Conservation (phyloP, 1,284 basidiomycete species). For the Heterobasidion irregulare region DNA sequence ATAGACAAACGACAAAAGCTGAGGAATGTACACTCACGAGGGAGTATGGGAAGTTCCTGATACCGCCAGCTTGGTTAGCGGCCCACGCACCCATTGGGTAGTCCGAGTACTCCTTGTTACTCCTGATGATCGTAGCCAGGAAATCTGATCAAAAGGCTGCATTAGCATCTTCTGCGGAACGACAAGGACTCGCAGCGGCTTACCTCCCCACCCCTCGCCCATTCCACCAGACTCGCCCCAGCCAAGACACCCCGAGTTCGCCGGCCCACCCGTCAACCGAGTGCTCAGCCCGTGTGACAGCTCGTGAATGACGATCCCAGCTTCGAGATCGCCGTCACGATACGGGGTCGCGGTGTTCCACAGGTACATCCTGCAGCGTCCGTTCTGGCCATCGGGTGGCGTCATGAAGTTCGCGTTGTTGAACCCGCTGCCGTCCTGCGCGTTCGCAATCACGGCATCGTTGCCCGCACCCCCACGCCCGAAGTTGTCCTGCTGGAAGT, state of each 20-base stretch:
- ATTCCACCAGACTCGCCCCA: conserved; percentile 96
- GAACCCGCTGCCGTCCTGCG: conserved; percentile 89
- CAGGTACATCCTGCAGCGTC: conserved; percentile 94
- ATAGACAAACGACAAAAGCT: neutral
- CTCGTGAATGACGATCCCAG: conserved; percentile 91
- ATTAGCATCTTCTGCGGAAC: neutral
- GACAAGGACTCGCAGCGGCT: conserved; percentile 14
- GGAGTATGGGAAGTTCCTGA: conserved; percentile 86
- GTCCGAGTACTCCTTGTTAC: conserved; percentile 63
- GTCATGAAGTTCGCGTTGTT: conserved; percentile 88
- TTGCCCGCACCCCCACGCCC: conserved; percentile 79
- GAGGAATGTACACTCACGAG: conserved; percentile 29
- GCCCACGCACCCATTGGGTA: conserved; percentile 95
- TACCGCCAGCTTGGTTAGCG: conserved; percentile 69
- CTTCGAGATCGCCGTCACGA: conserved; percentile 92
- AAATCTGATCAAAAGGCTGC: conserved; percentile 44
- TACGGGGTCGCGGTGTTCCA: conserved; percentile 89
- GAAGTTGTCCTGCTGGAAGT: conserved; percentile 98
- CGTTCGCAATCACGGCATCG: conserved; percentile 91
- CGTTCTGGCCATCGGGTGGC: conserved; percentile 67
- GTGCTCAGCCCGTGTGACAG: conserved; percentile 87
- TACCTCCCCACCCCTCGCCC: conserved; percentile 90
- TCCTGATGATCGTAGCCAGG: conserved; percentile 79
- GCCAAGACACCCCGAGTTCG: conserved; percentile 88
- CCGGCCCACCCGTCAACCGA: conserved; percentile 88